A percentile compares a stretch with the other conserved stretches of the same genome.
phyloP scores from a whole-genome alignment of 768 basidiomycete genomes.

The Clavulina sp. region DNA sequence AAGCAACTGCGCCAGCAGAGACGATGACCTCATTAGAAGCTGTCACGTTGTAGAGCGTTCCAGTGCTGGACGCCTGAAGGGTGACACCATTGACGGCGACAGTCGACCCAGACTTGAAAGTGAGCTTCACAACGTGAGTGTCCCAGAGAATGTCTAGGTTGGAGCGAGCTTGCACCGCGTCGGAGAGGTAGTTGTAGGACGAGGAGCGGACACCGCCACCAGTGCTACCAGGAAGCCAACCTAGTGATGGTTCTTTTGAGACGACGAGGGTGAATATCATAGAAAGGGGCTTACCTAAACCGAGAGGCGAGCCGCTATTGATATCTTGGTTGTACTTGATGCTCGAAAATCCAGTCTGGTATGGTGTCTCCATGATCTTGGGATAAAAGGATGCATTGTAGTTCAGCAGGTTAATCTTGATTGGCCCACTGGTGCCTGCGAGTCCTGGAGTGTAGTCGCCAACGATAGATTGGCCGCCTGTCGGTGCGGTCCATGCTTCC shows the following conservation, averaged over 20 bases:
- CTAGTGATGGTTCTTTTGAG: too few relatives aligned
- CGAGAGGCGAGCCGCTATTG: not conserved
- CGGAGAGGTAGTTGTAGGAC: conserved; percentile 9
- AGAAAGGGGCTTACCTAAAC: not conserved
- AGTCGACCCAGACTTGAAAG: conserved; percentile 1
- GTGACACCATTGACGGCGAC: too few relatives aligned
- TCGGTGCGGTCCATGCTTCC: not conserved
- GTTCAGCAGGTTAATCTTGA: not conserved
- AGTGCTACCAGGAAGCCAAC: not conserved
- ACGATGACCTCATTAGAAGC: conserved; percentile 12
- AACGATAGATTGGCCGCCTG: not conserved
- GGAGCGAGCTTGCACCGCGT: conserved; percentile 19
- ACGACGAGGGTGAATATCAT: too few relatives aligned
- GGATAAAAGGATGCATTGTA: not conserved
- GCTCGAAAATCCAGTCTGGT: too few relatives aligned
- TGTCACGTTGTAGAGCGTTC: not conserved
- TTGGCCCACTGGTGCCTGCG: not conserved
- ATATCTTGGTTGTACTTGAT: not conserved
- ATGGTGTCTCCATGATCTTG: not conserved
- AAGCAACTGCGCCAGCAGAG: conserved; percentile 21
- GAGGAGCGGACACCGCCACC: not conserved
- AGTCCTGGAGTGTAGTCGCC: not conserved
- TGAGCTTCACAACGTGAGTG: conserved; percentile 5
- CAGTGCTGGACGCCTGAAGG: too few relatives aligned
- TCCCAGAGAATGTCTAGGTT: conserved; percentile 24